Base-by-base conservation (phyloP, 768 basidiomycete species). In the Hypholoma fasciculare region DNA sequence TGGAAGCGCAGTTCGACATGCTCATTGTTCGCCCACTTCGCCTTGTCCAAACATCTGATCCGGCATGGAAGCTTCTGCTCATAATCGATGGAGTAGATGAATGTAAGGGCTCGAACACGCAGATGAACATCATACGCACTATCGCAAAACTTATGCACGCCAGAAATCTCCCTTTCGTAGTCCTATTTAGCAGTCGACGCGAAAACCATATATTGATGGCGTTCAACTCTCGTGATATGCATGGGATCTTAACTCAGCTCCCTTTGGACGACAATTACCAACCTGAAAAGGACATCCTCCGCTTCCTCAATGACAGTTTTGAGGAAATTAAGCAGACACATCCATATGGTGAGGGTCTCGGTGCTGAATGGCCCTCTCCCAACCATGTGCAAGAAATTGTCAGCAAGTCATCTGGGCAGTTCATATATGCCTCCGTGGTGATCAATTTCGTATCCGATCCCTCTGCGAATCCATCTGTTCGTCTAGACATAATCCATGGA, bases 81-180 rank as follows among this genome's bases (percentile, higher is more conserved):
- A 42, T 62, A 26, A 53, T 62, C 12, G 61, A 62, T 19, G 61
- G 61, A 4, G 58, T 73, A 8, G 71, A 73, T 49, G 70, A 73
- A 60, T 74, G 61, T 36, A 7, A 5, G 14, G 40, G 37, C 7
- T 47, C 19, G 4, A 13, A 38, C 2, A 52, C 6, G 1, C 61
- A 62, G 30, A 23, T 23, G 2, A 19, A 27, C 6, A 46, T 59
- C 1, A 42, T 62, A 1, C 16, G 52, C 4, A 17, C 40, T 1
- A 30, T 62, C 20, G 36, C 16, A 3, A 52, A 26, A 11, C 26
- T 46, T 1, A 23, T 51, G 1, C 16, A 12, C 3, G 17, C 30
- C 16, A n/a, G n/a, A 11, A 16, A 42, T 11, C n/a, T 59, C 3
- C 59, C 59, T 8, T 7, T 61, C 4, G 38, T 53, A 16, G 54